These are phyloP conservation scores for Fusarium robinianum DNA, from an alignment of 2,329 filamentous ascomycete species.

Conservation along the genomic window DNA sequence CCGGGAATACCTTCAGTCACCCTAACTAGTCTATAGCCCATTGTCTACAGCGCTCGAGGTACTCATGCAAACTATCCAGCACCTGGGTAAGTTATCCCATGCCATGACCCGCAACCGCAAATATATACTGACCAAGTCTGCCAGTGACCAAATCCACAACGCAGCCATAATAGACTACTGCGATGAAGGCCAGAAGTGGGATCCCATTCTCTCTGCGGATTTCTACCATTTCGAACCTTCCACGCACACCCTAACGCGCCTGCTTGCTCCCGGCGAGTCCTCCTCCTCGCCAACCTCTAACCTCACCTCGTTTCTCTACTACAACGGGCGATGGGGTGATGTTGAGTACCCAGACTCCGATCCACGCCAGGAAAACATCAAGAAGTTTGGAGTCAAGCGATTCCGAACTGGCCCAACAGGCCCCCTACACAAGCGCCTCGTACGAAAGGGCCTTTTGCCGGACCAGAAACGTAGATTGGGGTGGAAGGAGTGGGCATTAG, in stretches of 20 bases:
- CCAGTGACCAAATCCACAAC: constrained; percentile 42
- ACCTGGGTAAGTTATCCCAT: constrained; percentile 31
- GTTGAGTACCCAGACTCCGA: constrained; percentile 37
- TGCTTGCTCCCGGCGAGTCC: constrained; percentile 18
- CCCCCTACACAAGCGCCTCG: constrained; percentile 40
- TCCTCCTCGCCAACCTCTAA: constrained; percentile 25
- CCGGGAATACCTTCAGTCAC: too few species aligned
- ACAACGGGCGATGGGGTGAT: constrained; percentile 43
- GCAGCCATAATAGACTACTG: constrained; percentile 41
- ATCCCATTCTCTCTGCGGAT: constrained; percentile 43
- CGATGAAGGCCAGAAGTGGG: constrained; percentile 41
- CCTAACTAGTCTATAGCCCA: constrained; percentile 33
- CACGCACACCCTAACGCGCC: constrained; percentile 28
- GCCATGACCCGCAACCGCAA: accelerated
- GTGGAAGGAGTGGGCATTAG: constrained; percentile 39
- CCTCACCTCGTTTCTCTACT: constrained; percentile 43
- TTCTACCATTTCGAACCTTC: constrained; percentile 42
- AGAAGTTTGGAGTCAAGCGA: constrained; percentile 41
- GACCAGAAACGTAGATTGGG: constrained; percentile 28
- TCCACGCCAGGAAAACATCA: constrained; percentile 40
- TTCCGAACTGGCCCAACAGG: constrained; percentile 41
- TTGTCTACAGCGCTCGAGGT: constrained; percentile 42
- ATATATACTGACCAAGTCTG: neutral
- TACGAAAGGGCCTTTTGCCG: constrained; percentile 41
- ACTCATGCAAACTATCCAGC: constrained; percentile 43